Percentiles rank a stretch among this genome's conserved stretches.
Conservation (phyloP, 768 basidiomycete species). For the Russula sp. region DNA sequence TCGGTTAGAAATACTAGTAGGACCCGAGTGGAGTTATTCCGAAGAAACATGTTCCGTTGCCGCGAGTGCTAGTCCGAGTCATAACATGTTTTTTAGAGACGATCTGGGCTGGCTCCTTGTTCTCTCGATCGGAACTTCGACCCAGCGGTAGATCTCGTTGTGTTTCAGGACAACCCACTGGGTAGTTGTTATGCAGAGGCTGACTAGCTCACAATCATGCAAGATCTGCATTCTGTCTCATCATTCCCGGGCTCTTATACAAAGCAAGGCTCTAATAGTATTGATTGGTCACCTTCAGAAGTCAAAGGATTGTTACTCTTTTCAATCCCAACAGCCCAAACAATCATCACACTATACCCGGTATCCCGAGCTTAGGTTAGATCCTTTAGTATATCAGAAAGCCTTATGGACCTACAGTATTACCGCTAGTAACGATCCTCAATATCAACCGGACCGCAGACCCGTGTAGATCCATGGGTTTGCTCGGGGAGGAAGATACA, state of each 20-base stretch:
- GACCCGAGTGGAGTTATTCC: conserved; percentile 5
- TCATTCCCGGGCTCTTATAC: not conserved
- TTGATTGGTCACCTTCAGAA: no score
- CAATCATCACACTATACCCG: not conserved
- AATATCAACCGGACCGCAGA: not conserved
- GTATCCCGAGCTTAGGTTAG: conserved; percentile 2
- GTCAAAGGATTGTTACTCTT: not conserved
- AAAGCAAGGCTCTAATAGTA: no score
- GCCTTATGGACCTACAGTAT: not conserved
- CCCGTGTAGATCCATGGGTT: no score
- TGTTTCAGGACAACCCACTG: not conserved
- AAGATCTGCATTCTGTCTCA: conserved; percentile 1
- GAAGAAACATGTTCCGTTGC: conserved; percentile 3
- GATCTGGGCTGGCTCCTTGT: conserved; percentile 10
- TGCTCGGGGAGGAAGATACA: no score
- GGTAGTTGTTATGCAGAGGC: conserved; percentile 8
- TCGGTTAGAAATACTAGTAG: not conserved
- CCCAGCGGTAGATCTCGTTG: conserved; percentile 14
- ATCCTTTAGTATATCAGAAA: conserved; percentile 4
- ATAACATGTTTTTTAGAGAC: conserved; percentile 21
- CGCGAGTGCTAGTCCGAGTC: not conserved
- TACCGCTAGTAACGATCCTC: not conserved
- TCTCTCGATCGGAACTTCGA: conserved; percentile 1
- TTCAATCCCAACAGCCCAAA: not conserved
- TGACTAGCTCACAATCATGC: not conserved